These are phyloP conservation scores for Ophiocordyceps unilateralis DNA, from an alignment of 2,329 filamentous ascomycete species.

Conservation along the genomic window DNA sequence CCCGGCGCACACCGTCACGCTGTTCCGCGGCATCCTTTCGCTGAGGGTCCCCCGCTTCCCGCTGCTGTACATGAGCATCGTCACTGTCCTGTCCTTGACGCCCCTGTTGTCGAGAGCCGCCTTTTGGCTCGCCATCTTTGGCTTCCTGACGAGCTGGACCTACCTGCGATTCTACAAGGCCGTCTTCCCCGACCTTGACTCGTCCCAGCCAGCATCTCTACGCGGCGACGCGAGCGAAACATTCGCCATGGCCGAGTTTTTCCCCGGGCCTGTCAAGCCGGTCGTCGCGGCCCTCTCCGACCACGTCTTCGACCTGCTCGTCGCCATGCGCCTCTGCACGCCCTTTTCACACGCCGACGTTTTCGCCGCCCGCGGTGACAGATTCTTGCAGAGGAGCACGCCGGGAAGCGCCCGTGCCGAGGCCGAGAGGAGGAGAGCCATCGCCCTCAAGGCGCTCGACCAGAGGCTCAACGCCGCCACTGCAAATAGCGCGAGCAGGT, in stretches of 20 bases:
- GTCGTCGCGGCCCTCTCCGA: slow-evolving; percentile 58
- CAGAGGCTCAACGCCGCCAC: slow-evolving; percentile 80
- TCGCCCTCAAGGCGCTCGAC: slow-evolving; percentile 83
- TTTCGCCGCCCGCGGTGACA: slow-evolving; percentile 52
- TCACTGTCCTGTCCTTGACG: slow-evolving; percentile 46
- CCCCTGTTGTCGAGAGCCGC: slow-evolving; percentile 51
- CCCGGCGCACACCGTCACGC: slow-evolving; percentile 87
- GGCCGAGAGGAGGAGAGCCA: slow-evolving; percentile 71
- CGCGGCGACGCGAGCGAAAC: slow-evolving; percentile 90
- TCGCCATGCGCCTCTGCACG: slow-evolving; percentile 60
- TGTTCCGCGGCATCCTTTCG: slow-evolving; percentile 77
- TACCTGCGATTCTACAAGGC: slow-evolving; percentile 92
- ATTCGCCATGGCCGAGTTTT: slow-evolving; percentile 91
- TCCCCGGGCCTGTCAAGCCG: slow-evolving; percentile 70
- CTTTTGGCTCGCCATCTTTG: slow-evolving; percentile 61
- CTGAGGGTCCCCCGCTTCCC: slow-evolving; percentile 63
- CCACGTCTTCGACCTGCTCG: slow-evolving; percentile 55
- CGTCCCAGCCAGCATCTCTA: slow-evolving; percentile 42
- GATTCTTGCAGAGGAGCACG: slow-evolving; percentile 32
- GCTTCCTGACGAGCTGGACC: slow-evolving; percentile 79
- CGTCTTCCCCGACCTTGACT: slow-evolving; percentile 51
- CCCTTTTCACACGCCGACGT: slow-evolving; percentile 75
- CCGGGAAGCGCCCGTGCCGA: slow-evolving; percentile 67
- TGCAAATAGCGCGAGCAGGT: slow-evolving; percentile 20
- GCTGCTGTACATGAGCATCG: slow-evolving; percentile 56